Conservation (phyloP, 768 basidiomycete species). For the Trametes cingulata region DNA sequence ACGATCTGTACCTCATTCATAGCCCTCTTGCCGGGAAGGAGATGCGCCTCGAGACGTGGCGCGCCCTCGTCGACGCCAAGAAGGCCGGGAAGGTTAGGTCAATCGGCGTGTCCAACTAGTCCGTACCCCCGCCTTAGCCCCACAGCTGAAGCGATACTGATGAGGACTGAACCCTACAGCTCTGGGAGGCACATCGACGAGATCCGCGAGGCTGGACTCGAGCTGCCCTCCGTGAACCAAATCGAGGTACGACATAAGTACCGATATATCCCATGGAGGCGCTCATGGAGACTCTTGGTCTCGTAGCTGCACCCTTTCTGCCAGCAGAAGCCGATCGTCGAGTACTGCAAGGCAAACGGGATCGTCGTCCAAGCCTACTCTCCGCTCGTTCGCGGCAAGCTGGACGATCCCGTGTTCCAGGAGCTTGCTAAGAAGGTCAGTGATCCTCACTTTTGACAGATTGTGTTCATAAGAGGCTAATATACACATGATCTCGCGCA, state of each 20-base stretch:
- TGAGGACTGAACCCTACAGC: constrained; percentile 38
- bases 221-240: constrained; percentile 76
- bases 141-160: too few relatives aligned
- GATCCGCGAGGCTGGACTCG: constrained; percentile 60
- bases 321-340: constrained; percentile 79
- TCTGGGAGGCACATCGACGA: constrained; percentile 74
- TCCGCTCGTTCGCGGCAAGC: constrained; percentile 58
- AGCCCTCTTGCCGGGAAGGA: constrained; percentile 40
- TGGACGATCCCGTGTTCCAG: constrained; percentile 52
- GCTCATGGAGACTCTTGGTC: not conserved
- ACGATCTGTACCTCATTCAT: constrained; percentile 53
- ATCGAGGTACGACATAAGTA: constrained; percentile 56
- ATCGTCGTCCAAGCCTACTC: constrained; percentile 51
- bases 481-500: constrained; percentile 41
- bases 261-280: too few relatives aligned
- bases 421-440: constrained; percentile 51
- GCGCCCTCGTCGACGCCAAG: constrained; percentile 38
- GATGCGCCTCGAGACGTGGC: constrained; percentile 42
- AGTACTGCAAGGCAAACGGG: constrained; percentile 50
- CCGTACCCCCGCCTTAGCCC: constrained; percentile 16
- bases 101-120: constrained; percentile 54
- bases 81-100: constrained; percentile 39
- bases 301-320: constrained; percentile 74
- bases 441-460: not conserved
- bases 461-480: too few relatives aligned